phyloP scores from a whole-genome alignment of 2,329 filamentous ascomycete species.

The Trichoderma guizhouense region DNA sequence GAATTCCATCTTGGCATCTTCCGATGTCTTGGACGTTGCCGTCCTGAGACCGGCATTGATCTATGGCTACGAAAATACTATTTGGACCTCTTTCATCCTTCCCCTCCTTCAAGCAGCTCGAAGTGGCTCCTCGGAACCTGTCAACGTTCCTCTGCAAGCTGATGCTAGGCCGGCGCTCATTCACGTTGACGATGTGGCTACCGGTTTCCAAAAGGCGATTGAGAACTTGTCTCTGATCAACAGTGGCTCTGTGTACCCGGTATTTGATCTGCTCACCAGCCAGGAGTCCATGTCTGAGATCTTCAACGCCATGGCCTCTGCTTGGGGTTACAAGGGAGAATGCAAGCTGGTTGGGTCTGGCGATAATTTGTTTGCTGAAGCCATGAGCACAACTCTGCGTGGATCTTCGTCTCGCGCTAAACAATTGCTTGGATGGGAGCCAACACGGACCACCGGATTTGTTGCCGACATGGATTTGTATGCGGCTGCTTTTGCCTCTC shows the following conservation, averaged over 20 bases:
- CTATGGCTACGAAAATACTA: constrained; percentile 18
- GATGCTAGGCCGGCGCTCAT: constrained; percentile 2
- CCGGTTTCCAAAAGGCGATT: constrained; percentile 18
- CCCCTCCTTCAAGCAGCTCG: constrained; percentile 18
- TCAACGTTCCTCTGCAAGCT: constrained; percentile 10
- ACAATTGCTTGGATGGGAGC: constrained; percentile 20
- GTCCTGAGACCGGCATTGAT: constrained; percentile 18
- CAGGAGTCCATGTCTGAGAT: constrained; percentile 20
- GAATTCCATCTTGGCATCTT: constrained; percentile 9
- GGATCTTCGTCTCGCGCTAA: constrained; percentile 18
- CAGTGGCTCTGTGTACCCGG: constrained; percentile 16
- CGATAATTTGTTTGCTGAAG: constrained; percentile 16
- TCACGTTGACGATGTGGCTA: constrained; percentile 14
- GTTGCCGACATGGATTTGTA: constrained; percentile 18
- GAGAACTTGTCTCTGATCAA: constrained; percentile 17
- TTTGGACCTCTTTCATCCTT: constrained; percentile 19
- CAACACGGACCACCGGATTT: constrained; percentile 10
- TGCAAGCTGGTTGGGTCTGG: constrained; percentile 14
- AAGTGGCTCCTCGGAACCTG: neutral
- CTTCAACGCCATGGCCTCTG: constrained; percentile 7
- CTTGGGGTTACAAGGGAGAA: constrained; percentile 13
- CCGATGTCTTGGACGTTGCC: constrained; percentile 18
- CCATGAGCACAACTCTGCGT: constrained; percentile 19
- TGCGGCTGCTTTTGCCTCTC: constrained; percentile 19
- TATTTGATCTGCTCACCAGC: constrained; percentile 19